These are phyloP conservation scores for Entonaema liquescens DNA, from an alignment of 495 filamentous ascomycete species.

Conservation along the genomic window DNA sequence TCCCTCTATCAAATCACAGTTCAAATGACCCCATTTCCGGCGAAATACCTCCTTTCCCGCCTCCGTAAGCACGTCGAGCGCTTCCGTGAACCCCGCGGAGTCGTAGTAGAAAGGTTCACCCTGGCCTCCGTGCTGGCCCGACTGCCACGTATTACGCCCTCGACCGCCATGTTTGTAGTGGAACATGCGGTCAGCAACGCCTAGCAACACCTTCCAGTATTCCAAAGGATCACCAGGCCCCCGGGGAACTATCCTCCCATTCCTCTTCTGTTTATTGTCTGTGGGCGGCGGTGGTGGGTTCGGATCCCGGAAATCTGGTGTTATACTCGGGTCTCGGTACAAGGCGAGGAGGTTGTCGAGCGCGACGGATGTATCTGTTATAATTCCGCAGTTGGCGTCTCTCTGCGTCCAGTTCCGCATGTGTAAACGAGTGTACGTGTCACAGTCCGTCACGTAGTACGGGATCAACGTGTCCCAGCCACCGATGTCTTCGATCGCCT, in stretches of 20 bases:
- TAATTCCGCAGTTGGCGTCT: conserved; percentile 55
- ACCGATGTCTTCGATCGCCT: conserved; percentile 62
- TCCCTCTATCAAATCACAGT: conserved; percentile 57
- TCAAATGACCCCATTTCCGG: conserved; percentile 66
- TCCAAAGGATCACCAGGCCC: conserved; percentile 38
- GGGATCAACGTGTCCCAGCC: conserved; percentile 69
- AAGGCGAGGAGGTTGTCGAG: conserved; percentile 58
- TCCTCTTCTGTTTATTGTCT: conserved; percentile 26
- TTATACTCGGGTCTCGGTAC: conserved; percentile 54
- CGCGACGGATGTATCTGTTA: conserved; percentile 61
- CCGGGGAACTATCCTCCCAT: background rate
- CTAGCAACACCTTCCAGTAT: conserved; percentile 44
- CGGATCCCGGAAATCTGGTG: conserved; percentile 51
- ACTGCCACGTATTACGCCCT: conserved; percentile 68
- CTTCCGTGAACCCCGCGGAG: conserved; percentile 60
- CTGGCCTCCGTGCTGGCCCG: conserved; percentile 62
- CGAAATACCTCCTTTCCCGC: conserved; percentile 60
- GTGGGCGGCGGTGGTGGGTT: conserved; percentile 47
- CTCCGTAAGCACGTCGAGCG: conserved; percentile 62
- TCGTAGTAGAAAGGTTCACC: conserved; percentile 70
- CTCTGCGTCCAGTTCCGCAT: conserved; percentile 61
- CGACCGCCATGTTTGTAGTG: conserved; percentile 54
- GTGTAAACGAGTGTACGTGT: conserved; percentile 61
- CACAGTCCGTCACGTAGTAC: conserved; percentile 69
- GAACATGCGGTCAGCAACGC: conserved; percentile 47